phyloP scores from a whole-genome alignment of 768 basidiomycete genomes.

The Lactarius pseudohatsudake region DNA sequence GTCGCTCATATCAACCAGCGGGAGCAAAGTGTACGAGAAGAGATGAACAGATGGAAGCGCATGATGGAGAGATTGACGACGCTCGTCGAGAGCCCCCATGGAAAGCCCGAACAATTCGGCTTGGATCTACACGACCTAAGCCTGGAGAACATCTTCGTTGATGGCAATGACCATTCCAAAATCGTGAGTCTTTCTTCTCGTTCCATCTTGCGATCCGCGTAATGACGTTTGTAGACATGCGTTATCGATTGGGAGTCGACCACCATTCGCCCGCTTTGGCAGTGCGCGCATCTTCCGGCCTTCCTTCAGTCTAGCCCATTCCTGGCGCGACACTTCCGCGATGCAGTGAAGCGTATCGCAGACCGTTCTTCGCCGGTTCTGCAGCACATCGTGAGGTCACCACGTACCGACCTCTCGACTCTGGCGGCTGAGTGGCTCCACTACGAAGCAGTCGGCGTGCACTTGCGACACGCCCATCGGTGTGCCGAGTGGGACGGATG shows the following conservation, averaged over 20 bases:
- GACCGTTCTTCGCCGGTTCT: slow-evolving; percentile 25
- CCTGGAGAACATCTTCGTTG: slow-evolving; percentile 82
- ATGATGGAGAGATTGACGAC: slow-evolving; percentile 61
- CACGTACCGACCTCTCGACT: slow-evolving; percentile 39
- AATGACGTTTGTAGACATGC: slow-evolving; percentile 55
- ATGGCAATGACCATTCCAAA: slow-evolving; percentile 59
- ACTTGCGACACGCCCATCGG: slow-evolving; percentile 74
- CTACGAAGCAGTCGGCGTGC: slow-evolving; percentile 63
- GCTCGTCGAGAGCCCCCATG: slow-evolving; percentile 33
- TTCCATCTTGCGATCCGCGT: slow-evolving; percentile 11
- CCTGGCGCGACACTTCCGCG: slow-evolving; percentile 67
- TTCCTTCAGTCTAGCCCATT: slow-evolving; percentile 79
- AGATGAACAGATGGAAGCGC: slow-evolving; percentile 70
- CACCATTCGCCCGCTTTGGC: slow-evolving; percentile 84
- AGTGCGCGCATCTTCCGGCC: slow-evolving; percentile 76
- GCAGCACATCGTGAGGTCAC: slow-evolving; percentile 32
- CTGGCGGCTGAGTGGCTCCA: slow-evolving; percentile 72
- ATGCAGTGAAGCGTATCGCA: slow-evolving; percentile 55
- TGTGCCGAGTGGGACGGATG: slow-evolving; percentile 89
- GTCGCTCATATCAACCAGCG: slow-evolving; percentile 66
- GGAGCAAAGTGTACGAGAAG: slow-evolving; percentile 60
- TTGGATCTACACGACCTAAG: slow-evolving; percentile 86
- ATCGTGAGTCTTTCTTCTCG: slow-evolving; percentile 58
- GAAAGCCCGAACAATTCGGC: slow-evolving; percentile 61
- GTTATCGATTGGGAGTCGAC: slow-evolving; percentile 92